phyloP scores from a whole-genome alignment of 2,329 filamentous ascomycete species.

The Fusarium burgessii region DNA sequence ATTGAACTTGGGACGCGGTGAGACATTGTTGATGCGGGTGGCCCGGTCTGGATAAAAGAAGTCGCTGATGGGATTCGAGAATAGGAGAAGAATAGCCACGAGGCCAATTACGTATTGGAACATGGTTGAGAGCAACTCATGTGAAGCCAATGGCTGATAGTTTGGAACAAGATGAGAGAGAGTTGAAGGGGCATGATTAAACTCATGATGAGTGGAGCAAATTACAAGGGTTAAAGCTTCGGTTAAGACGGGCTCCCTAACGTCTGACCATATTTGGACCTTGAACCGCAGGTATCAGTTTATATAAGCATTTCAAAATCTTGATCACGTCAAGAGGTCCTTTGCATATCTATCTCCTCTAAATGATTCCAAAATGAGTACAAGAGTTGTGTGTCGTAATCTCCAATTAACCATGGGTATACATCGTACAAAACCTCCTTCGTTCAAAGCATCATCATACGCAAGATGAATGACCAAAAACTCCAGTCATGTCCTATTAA shows the following conservation, averaged over 20 bases:
- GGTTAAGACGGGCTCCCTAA: slow-evolving; percentile 18
- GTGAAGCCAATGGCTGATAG: background rate
- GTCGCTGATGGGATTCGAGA: slow-evolving; percentile 58
- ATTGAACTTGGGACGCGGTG: slow-evolving; percentile 61
- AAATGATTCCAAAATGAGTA: slow-evolving; percentile 12
- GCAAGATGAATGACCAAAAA: slow-evolving; percentile 1
- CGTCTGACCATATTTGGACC: background rate
- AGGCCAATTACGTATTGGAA: slow-evolving; percentile 59
- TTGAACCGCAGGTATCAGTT: background rate
- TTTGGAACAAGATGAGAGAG: background rate
- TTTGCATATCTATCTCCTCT: background rate
- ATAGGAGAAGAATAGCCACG: slow-evolving; percentile 57
- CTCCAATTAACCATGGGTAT: slow-evolving; percentile 25
- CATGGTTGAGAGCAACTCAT: slow-evolving; percentile 48
- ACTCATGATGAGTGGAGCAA: slow-evolving; percentile 30
- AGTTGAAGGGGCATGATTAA: background rate
- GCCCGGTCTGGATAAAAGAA: slow-evolving; percentile 49
- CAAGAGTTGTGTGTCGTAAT: slow-evolving; percentile 30
- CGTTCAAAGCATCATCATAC: slow-evolving; percentile 1
- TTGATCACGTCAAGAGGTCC: background rate
- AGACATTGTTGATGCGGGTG: slow-evolving; percentile 34
- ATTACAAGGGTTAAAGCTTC: slow-evolving; percentile 20
- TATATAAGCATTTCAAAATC: background rate
- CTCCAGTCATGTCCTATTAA: slow-evolving; percentile 3
- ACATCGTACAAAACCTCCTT: slow-evolving; percentile 33